phyloP scores from a whole-genome alignment of 2,329 filamentous ascomycete genomes.

The Metarhizium humberi region DNA sequence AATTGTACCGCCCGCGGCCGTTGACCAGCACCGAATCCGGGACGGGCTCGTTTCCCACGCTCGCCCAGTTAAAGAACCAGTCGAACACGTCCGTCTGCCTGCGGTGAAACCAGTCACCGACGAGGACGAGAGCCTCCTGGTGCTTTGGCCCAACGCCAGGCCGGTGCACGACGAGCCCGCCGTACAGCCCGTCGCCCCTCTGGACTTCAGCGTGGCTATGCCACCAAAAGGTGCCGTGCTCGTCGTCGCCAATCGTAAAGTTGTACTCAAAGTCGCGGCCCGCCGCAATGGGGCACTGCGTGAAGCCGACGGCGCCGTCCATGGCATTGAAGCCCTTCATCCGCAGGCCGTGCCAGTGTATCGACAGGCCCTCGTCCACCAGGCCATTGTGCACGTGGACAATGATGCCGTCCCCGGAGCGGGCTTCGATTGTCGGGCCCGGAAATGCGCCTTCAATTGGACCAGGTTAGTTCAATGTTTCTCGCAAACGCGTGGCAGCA shows the following conservation, averaged over 20 bases:
- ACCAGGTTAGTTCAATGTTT: neutral
- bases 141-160: conserved; percentile 19
- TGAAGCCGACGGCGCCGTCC: conserved; percentile 47
- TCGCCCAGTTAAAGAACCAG: conserved; percentile 20
- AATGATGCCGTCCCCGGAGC: conserved; percentile 61
- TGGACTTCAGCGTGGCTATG: conserved; percentile 46
- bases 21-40: conserved; percentile 25
- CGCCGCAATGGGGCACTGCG: conserved; percentile 41
- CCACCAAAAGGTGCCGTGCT: conserved; percentile 48
- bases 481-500: neutral
- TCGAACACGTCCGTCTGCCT: conserved; percentile 22
- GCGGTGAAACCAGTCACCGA: conserved; percentile 31
- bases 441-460: conserved; percentile 45
- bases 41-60: conserved; percentile 31
- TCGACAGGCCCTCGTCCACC: conserved; percentile 50
- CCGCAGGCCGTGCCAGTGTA: conserved; percentile 69
- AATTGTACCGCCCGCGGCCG: conserved; percentile 21
- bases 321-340: conserved; percentile 64
- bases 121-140: conserved; percentile 45
- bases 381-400: conserved; percentile 56
- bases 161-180: conserved; percentile 49
- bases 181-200: conserved; percentile 45
- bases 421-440: conserved; percentile 58
- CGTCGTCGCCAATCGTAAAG: conserved; percentile 44
- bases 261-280: conserved; percentile 44